Conservation (phyloP, 805 yeast genomes). For the Danielia oregonensis region DNA sequence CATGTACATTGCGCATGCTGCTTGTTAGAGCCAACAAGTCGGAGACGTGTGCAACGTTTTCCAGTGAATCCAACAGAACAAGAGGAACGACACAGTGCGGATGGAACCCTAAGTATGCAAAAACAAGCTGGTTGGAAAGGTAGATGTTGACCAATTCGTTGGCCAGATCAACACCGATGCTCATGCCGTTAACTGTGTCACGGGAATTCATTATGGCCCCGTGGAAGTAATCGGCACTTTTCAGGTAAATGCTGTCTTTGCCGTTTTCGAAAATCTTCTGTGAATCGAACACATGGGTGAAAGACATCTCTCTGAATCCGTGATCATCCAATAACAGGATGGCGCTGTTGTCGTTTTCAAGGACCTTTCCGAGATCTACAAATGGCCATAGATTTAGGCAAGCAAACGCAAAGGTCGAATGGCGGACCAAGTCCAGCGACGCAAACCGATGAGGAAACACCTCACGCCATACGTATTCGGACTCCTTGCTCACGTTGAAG, state of each 20-base stretch:
- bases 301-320: not conserved
- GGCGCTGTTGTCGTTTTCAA: not conserved
- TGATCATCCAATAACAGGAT: not conserved
- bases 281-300: slow-evolving; percentile 9
- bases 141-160: slow-evolving; percentile 7
- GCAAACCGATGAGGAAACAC: slow-evolving; percentile 25
- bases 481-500: slow-evolving; percentile 17
- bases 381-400: slow-evolving; percentile 24
- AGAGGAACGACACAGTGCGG: slow-evolving; percentile 29
- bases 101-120: slow-evolving; percentile 29
- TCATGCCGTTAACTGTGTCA: slow-evolving; percentile 3
- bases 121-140: slow-evolving; percentile 19
- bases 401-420: slow-evolving; percentile 22
- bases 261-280: slow-evolving; percentile 6
- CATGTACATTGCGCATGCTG: slow-evolving; percentile 14
- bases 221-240: slow-evolving; percentile 23
- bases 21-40: slow-evolving; percentile 20
- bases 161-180: not conserved
- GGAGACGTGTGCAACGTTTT: slow-evolving; percentile 8
- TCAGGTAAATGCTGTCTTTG: slow-evolving; percentile 13
- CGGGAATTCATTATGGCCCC: slow-evolving; percentile 14
- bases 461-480: slow-evolving; percentile 23
- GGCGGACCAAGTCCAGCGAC: slow-evolving; percentile 23
- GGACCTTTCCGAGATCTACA: slow-evolving; percentile 11
- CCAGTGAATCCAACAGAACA: slow-evolving; percentile 19